Conservation (phyloP, 805 yeast genomes). For the Ogataea populi-albae region DNA sequence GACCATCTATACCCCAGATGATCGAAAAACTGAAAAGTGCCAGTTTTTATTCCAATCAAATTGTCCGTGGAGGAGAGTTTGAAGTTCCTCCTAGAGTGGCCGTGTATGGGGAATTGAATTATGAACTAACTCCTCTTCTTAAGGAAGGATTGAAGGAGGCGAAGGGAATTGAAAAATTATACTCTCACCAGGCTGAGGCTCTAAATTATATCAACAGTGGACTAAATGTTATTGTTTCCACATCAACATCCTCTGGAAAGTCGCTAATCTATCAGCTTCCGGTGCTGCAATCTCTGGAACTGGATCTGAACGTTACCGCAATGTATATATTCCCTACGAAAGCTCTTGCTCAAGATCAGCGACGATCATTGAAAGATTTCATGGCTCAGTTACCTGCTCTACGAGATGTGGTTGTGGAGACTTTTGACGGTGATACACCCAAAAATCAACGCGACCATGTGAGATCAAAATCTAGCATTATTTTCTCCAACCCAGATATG, state of each 20-base stretch:
- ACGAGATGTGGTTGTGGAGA: slow-evolving; percentile 54
- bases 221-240: slow-evolving; percentile 79
- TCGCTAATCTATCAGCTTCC: slow-evolving; percentile 91
- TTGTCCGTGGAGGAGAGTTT: slow-evolving; percentile 49
- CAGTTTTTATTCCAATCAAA: slow-evolving; percentile 61
- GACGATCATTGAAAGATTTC: slow-evolving; percentile 66
- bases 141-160: slow-evolving; percentile 47
- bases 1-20: slow-evolving; percentile 42
- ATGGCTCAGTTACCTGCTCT: slow-evolving; percentile 47
- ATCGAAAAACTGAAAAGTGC: slow-evolving; percentile 45
- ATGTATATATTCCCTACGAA: slow-evolving; percentile 94
- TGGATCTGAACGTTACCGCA: slow-evolving; percentile 53
- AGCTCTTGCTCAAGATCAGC: slow-evolving; percentile 96
- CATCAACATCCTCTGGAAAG: slow-evolving; percentile 95
- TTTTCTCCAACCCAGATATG: slow-evolving; percentile 95
- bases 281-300: slow-evolving; percentile 51
- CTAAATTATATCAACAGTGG: slow-evolving; percentile 53
- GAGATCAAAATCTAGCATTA: slow-evolving; percentile 65
- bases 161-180: slow-evolving; percentile 52
- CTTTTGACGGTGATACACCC: slow-evolving; percentile 94
- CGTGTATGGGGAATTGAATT: slow-evolving; percentile 38
- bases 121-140: slow-evolving; percentile 50
- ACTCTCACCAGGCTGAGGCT: slow-evolving; percentile 82
- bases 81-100: slow-evolving; percentile 46
- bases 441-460: slow-evolving; percentile 48